Evolutionary conservation across 768 basidiomycete genomes (phyloP), one percentile per base, ranked within the genome.

Genomic region (Trametes meyenii): DNA sequence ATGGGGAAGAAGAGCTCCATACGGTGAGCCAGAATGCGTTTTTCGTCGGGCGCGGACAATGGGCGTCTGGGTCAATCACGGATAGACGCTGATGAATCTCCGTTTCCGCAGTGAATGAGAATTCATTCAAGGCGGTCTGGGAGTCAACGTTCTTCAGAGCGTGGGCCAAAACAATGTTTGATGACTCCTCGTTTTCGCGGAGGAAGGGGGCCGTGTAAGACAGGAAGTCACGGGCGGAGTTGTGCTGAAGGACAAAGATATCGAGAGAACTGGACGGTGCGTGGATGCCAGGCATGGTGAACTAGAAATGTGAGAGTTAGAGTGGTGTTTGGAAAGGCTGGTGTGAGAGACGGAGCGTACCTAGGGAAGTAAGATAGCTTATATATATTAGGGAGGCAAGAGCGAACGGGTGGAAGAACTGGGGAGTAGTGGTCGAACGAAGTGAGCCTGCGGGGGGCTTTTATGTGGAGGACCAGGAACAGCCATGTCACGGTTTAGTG

Each of bases 91-190:
- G 63, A 33, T 68, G 61, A 21, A 76, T 69, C 55, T 81, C 78
- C 36, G 68, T 58, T 44, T 75, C 70, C 21, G 68, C 65, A 48
- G 67, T 69, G 64, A 78, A 80, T 53, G 73, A 72, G 62, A 69
- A 75, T 5, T 73, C 75, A 24, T 75, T 77, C 44, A 77, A 62
- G 16, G 73, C 76, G 11, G 67, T 72, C 56, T 81, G 79, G 24
- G 72, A 70, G 35, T 70, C 71, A 55, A 79, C 66, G 48, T 75
- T 71, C 63, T 79, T 79, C 51, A 80, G 74, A 0, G 85, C 83
- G 51, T 81, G 80, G 1, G 80, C 82, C 2, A 84, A 70, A 50
- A 86, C 78, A 51, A 84, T 79, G 60, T 85, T 85, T 21, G 82
- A 74, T 1, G 81, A 80, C 24, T 73, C 75, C 66, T 85, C 83